Evolutionary conservation across 768 basidiomycete genomes (phyloP), one percentile per base, ranked within the genome.

Genomic region (Lactarius hatsudake): DNA sequence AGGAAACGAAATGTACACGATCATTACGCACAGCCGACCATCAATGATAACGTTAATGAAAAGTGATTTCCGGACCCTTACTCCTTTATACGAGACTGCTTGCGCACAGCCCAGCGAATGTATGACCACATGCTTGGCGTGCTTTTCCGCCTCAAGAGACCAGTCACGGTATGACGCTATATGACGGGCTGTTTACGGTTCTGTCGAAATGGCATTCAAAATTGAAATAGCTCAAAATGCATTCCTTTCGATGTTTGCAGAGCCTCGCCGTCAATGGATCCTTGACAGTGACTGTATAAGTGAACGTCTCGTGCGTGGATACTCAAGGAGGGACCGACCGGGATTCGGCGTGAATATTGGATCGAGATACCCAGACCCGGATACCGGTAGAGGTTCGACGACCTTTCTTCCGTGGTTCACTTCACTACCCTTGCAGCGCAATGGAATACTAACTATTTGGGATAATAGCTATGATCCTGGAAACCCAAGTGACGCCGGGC

Each of bases 21-120:
- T 8, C 32, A 40, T 43, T 2, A 57, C 48, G 45, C 45, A 30
- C 7, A 51, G 12, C 48, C 51, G n/a, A 23, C 17, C 43, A 63
- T 42, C 15, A 48, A 34, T 51, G 2, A 38, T 36, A 43, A 62
- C 42, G 64, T 26, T 61, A 18, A 20, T 43, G 63, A 64, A 18
- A 64, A 42, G 26, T 23, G 58, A 64, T 53, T 51, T 5, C 30
- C 40, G 32, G 55, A 42, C n/a, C 8, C 15, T 13, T 53, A 23
- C 26, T 26, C 51, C 23, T 6, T 5, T 53, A 17, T 13, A 51
- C 51, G 48, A 23, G n/a, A 5, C n/a, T 23, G n/a, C n/a, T n/a
- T 13, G 15, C 23, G 15, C 51, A 53, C 51, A 12, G 51, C 26
- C 20, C 43, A 20, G 43, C 8, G 20, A 20, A 3, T 43, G 32